Evolutionary conservation across 257 asterid genomes (phyloP), one percentile per base, ranked within the genome.

Genomic region (Echium plantagineum): DNA sequence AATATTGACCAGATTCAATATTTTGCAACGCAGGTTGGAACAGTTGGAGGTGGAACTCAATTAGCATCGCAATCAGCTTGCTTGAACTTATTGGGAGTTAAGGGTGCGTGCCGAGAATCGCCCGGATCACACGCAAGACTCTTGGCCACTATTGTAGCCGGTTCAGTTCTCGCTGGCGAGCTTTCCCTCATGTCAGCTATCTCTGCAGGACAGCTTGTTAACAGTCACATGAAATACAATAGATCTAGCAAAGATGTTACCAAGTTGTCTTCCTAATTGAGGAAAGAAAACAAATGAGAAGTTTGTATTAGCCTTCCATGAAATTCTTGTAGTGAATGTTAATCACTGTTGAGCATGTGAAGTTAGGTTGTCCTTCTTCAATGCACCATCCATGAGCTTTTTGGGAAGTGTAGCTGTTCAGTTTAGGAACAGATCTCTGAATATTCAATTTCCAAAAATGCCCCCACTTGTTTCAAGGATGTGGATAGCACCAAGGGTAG

Each of bases 1-100:
- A 42, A 42, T 10, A 10, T 15, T 42, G 49, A 53, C 18, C 57
- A 53, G 15, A 7, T 53, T 53, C 7, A 53, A 53, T 1, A 53
- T 52, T n/a, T 17, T 21, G 31, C 16, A 56, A 64, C 56, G 18
- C 74, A 79, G 84, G 85, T 79, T 53, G 85, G 85, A 7, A 79
- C 85, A 8, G 85, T 79, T 9, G 85, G 85, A 63, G 85, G 85
- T 57, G 85, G 85, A 24, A 79, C 85, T 68, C 85, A 79, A 58
- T 79, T 79, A 20, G 78, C 80, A 52, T 79, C 85, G 17, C 82
- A 79, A 47, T 73, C 85, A 15, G 85, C 85, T 18, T 79, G 82
- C 76, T 52, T 79, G 70, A 79, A 71, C 74, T 62, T 79, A 71
- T 69, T 79, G 17, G 85, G 85, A 38, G 85, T 79, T 32, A 79